Evolutionary conservation across 73 alveolate genomes (phyloP).

Genomic region (Uronychia setigera): DNA sequence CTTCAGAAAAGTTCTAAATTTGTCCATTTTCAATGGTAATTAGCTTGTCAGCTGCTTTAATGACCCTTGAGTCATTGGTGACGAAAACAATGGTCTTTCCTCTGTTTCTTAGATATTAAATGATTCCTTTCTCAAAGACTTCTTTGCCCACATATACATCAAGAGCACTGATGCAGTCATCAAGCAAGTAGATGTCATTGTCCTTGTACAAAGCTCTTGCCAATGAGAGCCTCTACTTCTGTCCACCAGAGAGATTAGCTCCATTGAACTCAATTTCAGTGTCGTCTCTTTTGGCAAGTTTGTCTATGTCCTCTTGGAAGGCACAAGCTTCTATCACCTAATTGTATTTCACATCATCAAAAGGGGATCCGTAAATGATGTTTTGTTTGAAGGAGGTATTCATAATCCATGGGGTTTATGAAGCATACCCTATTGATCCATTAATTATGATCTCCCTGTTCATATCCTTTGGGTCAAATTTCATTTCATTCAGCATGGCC

Average conservation of each 20-base stretch:
- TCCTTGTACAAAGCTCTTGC: slow-evolving; percentile 68
- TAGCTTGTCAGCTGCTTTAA: neutral
- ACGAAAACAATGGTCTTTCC: slow-evolving; percentile 14
- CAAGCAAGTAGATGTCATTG: slow-evolving; percentile 52
- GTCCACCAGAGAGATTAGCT: slow-evolving; percentile 64
- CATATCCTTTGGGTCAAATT: neutral
- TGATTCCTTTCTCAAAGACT: slow-evolving; percentile 6
- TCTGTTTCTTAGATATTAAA: neutral
- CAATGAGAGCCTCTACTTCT: slow-evolving; percentile 43
- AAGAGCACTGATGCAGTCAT: slow-evolving; percentile 65
- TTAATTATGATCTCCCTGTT: neutral
- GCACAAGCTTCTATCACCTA: slow-evolving; percentile 33
- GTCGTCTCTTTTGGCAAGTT: slow-evolving; percentile 39
- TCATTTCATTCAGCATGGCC: neutral
- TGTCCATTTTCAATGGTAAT: neutral
- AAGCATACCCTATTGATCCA: slow-evolving; percentile 47
- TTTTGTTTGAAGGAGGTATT: slow-evolving; percentile 59
- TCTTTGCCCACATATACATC: slow-evolving; percentile 58
- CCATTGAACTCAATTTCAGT: slow-evolving; percentile 47
- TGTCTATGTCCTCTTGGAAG: slow-evolving; percentile 42
- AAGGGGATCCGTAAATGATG: slow-evolving; percentile 40
- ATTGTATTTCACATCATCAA: slow-evolving; percentile 27
- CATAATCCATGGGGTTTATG: slow-evolving; percentile 61
- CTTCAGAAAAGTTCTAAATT: neutral
- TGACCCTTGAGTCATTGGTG: neutral